Evolutionary conservation across 2,329 filamentous ascomycete genomes (phyloP), one percentile per base, ranked within the genome.

Genomic region (Chaetothyriales sp.): DNA sequence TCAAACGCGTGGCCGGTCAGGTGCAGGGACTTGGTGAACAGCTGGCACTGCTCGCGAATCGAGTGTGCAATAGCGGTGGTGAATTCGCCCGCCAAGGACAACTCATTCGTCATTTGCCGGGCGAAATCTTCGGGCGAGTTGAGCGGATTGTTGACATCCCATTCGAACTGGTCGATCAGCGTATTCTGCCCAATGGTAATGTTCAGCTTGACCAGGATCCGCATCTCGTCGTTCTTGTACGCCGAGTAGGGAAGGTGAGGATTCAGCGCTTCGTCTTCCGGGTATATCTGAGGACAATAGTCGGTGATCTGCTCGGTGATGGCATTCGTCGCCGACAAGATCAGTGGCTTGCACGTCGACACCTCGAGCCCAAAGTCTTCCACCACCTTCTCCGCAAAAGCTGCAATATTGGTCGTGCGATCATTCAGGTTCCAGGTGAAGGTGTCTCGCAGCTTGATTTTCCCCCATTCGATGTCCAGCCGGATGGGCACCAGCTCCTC

Each of bases 161-260:
- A 98, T 69, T 98, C 92, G 56, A 98, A 97, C 66, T 97, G 92
- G 63, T 98, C 92, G 37, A 95, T 84, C 22, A 98, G 75, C 0
- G 89, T 97, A 64, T 94, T 87, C 57, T 87, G 85, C 43, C 90
- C 92, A 64, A 98, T 95, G 5, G 92, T 97, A 63, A 98, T 95
- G 69, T 97, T 95, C 48, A 98, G 76, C 69, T 95, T 97, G 69
- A 98, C 81, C 44, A 94, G 73, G 60, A 98, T 86, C 48, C 92
- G 85, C 90, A 98, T 95, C 71, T 98, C 92, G 65, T 98, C 92
- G 65, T 98, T 95, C 69, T 97, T 97, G 73, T 95, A 95, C 5
- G 92, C 89, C 43, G 78, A 83, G 65, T 97, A 97, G 0, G 90
- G 89, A 10, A 94, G 75, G 64, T 92, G 85, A 1, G 89, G 86